Evolutionary conservation across 1,284 basidiomycete species (phyloP).

Genomic region (Ceratobasidium theobromae): DNA sequence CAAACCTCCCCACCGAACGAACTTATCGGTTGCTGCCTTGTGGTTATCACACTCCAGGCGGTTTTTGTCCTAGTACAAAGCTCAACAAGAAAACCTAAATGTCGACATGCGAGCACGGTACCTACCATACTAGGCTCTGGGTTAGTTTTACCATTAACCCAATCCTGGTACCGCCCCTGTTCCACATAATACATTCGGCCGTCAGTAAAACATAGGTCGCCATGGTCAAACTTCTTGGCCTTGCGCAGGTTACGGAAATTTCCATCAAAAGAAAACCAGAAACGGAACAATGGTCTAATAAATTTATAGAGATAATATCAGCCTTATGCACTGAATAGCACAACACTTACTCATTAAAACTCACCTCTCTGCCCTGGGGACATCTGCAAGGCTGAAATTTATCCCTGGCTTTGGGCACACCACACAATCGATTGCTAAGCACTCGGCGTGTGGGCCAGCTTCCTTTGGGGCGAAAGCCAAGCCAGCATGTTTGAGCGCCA

Average conservation of each 20-base stretch:
- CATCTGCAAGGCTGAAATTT: conserved; percentile 4
- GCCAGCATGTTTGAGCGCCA: not conserved
- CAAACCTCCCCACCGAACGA: not conserved
- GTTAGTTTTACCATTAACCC: not conserved
- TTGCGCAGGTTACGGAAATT: not conserved
- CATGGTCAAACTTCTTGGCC: not conserved
- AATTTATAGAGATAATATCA: not conserved
- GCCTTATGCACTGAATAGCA: too few species aligned
- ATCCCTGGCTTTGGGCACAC: conserved; percentile 3
- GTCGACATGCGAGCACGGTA: not conserved
- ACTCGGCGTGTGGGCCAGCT: too few species aligned
- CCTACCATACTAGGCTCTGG: not conserved
- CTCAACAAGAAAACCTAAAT: not conserved
- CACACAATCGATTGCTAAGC: conserved; percentile 5
- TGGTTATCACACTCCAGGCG: conserved; percentile 11
- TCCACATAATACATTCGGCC: not conserved
- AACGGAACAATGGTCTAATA: too few species aligned
- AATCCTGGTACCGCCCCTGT: not conserved
- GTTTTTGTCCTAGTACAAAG: not conserved
- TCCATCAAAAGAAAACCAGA: not conserved
- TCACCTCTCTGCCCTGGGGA: not conserved
- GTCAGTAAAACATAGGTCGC: not conserved
- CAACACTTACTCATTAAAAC: too few species aligned
- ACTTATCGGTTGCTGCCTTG: not conserved
- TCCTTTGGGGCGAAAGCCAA: not conserved